Evolutionary conservation across 2,329 filamentous ascomycete species (phyloP), one percentile per base, ranked within the genome.

Genomic region (Hyphodiscus sp.): DNA sequence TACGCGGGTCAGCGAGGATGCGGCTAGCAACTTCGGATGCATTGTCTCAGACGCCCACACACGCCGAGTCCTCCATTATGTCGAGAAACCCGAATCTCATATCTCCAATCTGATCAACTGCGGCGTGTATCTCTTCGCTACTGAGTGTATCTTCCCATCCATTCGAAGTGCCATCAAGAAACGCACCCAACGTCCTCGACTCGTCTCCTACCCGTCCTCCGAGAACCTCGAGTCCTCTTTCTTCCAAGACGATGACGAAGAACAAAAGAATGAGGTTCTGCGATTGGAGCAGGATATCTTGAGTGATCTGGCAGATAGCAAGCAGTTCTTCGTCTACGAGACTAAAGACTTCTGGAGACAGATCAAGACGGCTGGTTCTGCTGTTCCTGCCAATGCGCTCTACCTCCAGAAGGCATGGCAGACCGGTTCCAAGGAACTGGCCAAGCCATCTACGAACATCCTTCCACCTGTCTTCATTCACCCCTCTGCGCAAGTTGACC

Each of bases 341-440:
- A 97, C 92, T 61, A 95, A 95, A 76, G 94, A 97, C 71, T 99
- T 99, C 73, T 99, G 94, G 94, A 90, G 94, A 65, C 94, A 99
- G 78, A 97, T 99, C 81, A 99, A 99, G 82, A 96, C 94, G 1
- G 94, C 94, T 56, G 94, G 94, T 56, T 97, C 92, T 6, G 94
- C 94, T 48, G 91, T 99, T 26, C 94, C 94, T 16, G 94, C 94
- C 59, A 97, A 97, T 68, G 94, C 94, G 15, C 81, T 99, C 33
- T 99, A 99, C 74, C 83, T 99, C 51, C 90, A 95, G 70, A 90
- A 96, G 76, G 92, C 94, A 19, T 87, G 87, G 77, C 92, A 97
- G 73, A 81, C 78, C 45, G 83, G 84, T 62, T 90, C 89, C 41
- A 78, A 83, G 50, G 92, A 96, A 75, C 85, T 97, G 50, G 85